These are phyloP conservation scores for Rhodofomes roseus DNA, from an alignment of 1,284 basidiomycete genomes.

Conservation along the genomic window DNA sequence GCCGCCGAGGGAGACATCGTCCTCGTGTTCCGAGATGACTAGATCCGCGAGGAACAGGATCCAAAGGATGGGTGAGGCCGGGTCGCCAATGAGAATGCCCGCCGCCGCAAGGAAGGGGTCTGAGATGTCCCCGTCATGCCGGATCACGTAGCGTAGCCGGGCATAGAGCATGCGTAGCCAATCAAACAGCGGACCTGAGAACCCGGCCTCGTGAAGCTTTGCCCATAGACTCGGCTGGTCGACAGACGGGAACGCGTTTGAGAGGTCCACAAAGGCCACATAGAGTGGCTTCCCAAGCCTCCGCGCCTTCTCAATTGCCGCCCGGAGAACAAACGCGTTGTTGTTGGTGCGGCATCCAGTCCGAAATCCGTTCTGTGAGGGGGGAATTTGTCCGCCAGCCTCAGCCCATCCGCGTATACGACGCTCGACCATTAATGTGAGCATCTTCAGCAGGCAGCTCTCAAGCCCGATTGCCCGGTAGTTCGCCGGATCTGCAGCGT, in stretches of 20 bases:
- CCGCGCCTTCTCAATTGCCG: conserved; percentile 23
- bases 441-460: conserved; percentile 26
- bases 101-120: too few species aligned
- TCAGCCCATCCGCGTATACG: conserved; percentile 15
- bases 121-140: conserved; percentile 12
- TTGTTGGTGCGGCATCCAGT: conserved; percentile 17
- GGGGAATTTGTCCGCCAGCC: conserved; percentile 10
- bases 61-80: too few species aligned
- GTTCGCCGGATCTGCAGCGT: conserved; percentile 14
- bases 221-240: conserved; percentile 27
- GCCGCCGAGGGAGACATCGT: too few species aligned
- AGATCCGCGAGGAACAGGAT: too few species aligned
- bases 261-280: conserved; percentile 27
- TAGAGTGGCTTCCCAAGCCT: conserved; percentile 14
- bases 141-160: conserved; percentile 22
- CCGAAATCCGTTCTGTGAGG: conserved; percentile 24
- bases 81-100: too few species aligned
- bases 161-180: conserved; percentile 27
- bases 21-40: too few species aligned
- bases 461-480: conserved; percentile 29
- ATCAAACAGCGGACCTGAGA: conserved; percentile 26
- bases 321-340: conserved; percentile 23
- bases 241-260: conserved; percentile 32
- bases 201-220: conserved; percentile 19
- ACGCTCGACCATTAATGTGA: conserved; percentile 22